Base-by-base conservation (phyloP, 805 yeast genomes). In the Spathaspora gorwiae region DNA sequence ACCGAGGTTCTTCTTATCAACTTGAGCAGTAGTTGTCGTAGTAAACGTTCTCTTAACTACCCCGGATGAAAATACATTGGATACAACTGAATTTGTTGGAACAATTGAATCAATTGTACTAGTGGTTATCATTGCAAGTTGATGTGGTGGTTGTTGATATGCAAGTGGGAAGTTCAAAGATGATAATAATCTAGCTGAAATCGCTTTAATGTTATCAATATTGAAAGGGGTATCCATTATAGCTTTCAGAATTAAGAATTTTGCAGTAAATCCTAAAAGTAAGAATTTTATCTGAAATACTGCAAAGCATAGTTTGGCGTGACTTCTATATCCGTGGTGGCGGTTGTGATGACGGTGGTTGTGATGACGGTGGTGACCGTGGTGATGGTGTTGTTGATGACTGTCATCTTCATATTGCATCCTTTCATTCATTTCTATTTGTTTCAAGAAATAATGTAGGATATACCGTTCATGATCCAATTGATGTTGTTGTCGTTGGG, bases 401-500 rank as follows among this genome's bases (percentile, higher is more conserved):
- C 27, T 10, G n/a, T 40, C 14, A 12, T 34, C 19, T 19, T 29
- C 13, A 26, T 15, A 36, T 13, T 14, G 19, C 7, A 13, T 7
- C 35, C 49, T 29, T 26, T 46, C 46, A 27, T 29, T 37, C 43
- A 31, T 30, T 15, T 35, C 46, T 13, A 42, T 31, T n/a, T 46
- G 43, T 15, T 36, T 43, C 26, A 39, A 12, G 11, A 42, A 42
- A 24, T 42, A 42, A 29, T 43, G 46, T 13, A 19, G 19, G 7
- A 44, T 42, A 36, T 47, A 47, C n/a, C 38, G 30, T 12, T 41
- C 33, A 35, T 47, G 36, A n/a, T 44, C 50, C 26, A n/a, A 12
- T 39, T 44, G 43, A 36, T 44, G 46, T 39, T 26, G 29, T 15
- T 34, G 35, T 14, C 50, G 27, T 40, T 47, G 47, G 6, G 50